Base-by-base conservation (phyloP, 2,329 filamentous ascomycete species). In the Pseudocercospora fijiensis region DNA sequence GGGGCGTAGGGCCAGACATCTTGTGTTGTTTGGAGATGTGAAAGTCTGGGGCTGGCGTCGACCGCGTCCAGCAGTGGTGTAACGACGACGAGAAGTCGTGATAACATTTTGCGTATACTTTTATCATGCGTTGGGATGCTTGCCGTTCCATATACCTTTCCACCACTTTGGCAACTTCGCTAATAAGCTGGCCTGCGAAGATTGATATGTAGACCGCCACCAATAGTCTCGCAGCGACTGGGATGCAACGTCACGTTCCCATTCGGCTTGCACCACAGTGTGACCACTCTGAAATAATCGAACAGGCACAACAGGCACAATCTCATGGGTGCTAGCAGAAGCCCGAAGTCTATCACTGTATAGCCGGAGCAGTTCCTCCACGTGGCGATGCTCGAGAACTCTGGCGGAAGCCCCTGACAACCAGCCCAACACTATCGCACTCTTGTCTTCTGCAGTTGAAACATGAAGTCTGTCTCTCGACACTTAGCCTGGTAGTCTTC, bases 1-100 rank as follows among this genome's bases (percentile, higher is more conserved):
- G 72, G 72, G 26, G 66, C 60, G 30, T 69, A 56, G 4, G 71
- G 71, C 70, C 71, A 73, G 43, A 58, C 62, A 60, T 60, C 53
- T 24, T 58, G 45, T 33, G 37, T 53, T 56, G 60, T 4, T 30
- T 24, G 13, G 16, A 20, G 37, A 13, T n/a, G 4, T 27, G 30
- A 30, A 7, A 11, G 45, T 56, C 10, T 26, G 16, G 51, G 7
- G 58, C 55, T 24, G 24, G 56, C 16, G 63, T 52, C n/a, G 24
- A 58, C 59, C 10, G 51, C 16, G 10, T 28, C 52, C 10, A 60
- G 24, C 13, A 64, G 37, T 28, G 65, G 27, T 33, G 51, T 27
- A 26, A 41, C 57, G 7, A 37, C 16, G 11, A 57, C 30, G 13
- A 67, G 26, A 16, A 61, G 33, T 28, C 47, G 45, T 8, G 58